Conservation (phyloP, 805 yeast genomes). For the Nakazawaea holstii region DNA sequence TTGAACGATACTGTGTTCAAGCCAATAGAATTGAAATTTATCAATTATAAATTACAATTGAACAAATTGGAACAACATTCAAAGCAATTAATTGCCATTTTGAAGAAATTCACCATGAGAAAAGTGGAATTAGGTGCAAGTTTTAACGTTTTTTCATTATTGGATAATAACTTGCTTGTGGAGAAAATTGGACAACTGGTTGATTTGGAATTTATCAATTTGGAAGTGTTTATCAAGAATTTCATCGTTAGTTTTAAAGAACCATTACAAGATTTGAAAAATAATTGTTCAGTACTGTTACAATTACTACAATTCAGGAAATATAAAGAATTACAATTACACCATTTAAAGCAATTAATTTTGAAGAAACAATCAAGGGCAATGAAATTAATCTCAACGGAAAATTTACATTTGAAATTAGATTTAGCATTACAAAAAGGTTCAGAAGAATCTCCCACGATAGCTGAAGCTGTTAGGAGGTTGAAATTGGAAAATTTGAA, state of each 20-base stretch:
- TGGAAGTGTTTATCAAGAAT: conserved; percentile 37
- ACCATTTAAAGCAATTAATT: conserved; percentile 32
- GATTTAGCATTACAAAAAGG: conserved; percentile 20
- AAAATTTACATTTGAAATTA: conserved; percentile 19
- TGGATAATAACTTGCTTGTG: conserved; percentile 27
- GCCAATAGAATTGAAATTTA: conserved; percentile 21
- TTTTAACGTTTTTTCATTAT: conserved; percentile 48
- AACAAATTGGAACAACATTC: conserved; percentile 29
- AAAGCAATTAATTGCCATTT: conserved; percentile 33
- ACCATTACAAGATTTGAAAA: conserved; percentile 42
- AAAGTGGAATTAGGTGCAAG: conserved; percentile 52
- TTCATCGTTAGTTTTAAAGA: conserved; percentile 41
- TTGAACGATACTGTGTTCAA: conserved; percentile 20
- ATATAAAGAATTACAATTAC: conserved; percentile 44
- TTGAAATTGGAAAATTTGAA: conserved; percentile 16
- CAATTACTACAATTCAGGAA: conserved; percentile 45
- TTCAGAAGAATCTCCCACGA: conserved; percentile 25
- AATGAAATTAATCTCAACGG: conserved; percentile 20
- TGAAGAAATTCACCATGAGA: conserved; percentile 31
- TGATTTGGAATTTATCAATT: conserved; percentile 44
- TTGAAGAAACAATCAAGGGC: conserved; percentile 31
- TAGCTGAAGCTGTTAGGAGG: conserved; percentile 24
- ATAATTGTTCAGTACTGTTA: conserved; percentile 36
- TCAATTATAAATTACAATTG: conserved; percentile 13
- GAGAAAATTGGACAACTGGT: conserved; percentile 51